Evolutionary conservation across 805 yeast species (phyloP), one percentile per base, ranked within the genome.

Genomic region (Candida fluviatilis): DNA sequence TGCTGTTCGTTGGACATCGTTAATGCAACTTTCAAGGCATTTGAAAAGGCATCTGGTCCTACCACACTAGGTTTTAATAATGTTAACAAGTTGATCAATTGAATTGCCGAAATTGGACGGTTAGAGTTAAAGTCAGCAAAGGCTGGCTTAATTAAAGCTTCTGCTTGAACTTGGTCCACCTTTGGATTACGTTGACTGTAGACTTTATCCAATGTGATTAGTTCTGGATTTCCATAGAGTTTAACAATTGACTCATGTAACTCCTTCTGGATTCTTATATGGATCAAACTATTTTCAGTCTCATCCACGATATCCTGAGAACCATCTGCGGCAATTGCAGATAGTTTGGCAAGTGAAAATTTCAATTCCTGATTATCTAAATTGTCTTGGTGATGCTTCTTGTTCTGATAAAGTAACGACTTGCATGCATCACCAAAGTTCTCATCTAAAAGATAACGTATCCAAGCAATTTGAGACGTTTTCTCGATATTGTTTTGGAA

Each of bases 291-390:
- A 23, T 64, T 63, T 46, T 82, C 82, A 21, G 83, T 71, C 6
- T 69, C 71, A 13, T 52, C 54, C 6, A 78, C 37, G 3, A 58
- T 37, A 2, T 58, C 61, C 3, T 49, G 55, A 32, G 45, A 43
- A 12, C 43, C 45, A 18, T 39, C 42, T 11, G 34, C 48, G 0
- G 80, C 80, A 14, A 84, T 51, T 1, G 76, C 66, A 2, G 86
- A 62, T 16, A 89, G 58, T 55, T 88, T 88, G 2, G 95, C 90
- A 35, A 88, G 58, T 40, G 87, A 82, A 42, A 80, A 68, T 46
- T 79, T 79, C 16, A 83, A 50, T 47, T 73, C 77, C 48, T 73
- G 74, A 46, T 71, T 73, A 10, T 58, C 58, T 31, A 71, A 63
- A 7, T 60, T 51, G 10, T n/a, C 35, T n/a, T 13, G 17, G 15